Base-by-base conservation (phyloP, 805 yeast genomes). In the Myxozyma mucilagina region DNA sequence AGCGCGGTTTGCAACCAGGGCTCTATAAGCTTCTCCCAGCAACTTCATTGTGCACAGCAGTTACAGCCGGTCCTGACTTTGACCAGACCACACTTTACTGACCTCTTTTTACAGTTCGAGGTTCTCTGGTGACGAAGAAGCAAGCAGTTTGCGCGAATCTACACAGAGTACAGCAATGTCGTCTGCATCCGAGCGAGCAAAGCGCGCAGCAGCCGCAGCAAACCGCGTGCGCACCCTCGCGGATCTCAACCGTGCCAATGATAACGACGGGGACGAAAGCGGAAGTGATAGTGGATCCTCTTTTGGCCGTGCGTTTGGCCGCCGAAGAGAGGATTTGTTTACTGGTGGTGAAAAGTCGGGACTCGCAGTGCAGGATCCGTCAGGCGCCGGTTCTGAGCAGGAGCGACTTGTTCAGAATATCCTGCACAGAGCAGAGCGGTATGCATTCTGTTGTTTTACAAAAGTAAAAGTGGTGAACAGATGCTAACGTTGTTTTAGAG, bases 291-390 rank as follows among this genome's bases (percentile, higher is more conserved):
- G 70, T 9, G 73, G 72, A 9, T 47, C 56, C 34, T 20, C 39
- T 20, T 50, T 49, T 29, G 59, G 60, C 29, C 32, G 57, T 11
- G 55, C 60, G 35, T 53, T 48, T 35, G 35, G 56, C 8, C 42
- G 57, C n/a, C 65, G 49, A 24, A 70, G 73, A 14, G 78, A 80
- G 63, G 68, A 80, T 72, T 69, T 75, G 69, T 73, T 83, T 72
- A 80, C 85, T 3, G 86, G 86, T 13, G 86, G 86, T 56, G 92
- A 87, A 70, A 87, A 87, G 72, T 84, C 89, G 3, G 92, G 83
- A 2, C 76, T 87, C 67, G 89, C 87, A 59, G 94, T 87, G 14
- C 90, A 87, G 70, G 86, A 87, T 69, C 92, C 91, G 13, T 75
- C 77, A 53, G 57, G 47, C 39, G 42, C 36, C 11, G 76, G 61